Evolutionary conservation across 306 rosid species (phyloP).

Genomic region (Ziziphus jujuba): DNA sequence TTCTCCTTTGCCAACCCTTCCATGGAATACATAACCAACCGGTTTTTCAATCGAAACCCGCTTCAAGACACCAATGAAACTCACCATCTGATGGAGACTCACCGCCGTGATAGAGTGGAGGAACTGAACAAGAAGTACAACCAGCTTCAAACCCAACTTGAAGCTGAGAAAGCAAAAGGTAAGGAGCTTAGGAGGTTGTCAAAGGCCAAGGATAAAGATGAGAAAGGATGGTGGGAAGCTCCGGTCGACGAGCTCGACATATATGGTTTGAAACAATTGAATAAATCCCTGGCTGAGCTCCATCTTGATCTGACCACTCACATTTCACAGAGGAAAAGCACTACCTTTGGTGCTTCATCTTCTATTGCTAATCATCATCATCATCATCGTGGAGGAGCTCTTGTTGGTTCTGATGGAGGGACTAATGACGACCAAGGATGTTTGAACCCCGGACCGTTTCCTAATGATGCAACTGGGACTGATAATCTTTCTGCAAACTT

Average conservation of each 20-base stretch:
- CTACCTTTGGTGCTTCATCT: not conserved
- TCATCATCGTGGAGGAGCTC: too few relatives aligned
- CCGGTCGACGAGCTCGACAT: not conserved
- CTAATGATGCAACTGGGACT: too few relatives aligned
- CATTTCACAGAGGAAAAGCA: not conserved
- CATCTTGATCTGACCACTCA: not conserved
- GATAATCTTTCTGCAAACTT: not conserved
- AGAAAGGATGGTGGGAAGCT: constrained; percentile 18
- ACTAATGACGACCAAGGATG: too few relatives aligned
- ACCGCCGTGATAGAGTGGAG: not conserved
- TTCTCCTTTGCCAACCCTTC: constrained; percentile 20
- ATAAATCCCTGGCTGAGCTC: not conserved
- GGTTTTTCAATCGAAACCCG: not conserved
- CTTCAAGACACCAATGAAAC: not conserved
- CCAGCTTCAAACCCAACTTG: not conserved
- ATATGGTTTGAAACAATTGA: not conserved
- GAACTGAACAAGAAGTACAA: not conserved
- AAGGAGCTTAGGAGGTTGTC: not conserved
- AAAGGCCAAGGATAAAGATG: not conserved
- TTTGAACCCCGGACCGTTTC: too few relatives aligned
- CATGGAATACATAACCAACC: constrained; percentile 4
- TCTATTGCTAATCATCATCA: too few relatives aligned
- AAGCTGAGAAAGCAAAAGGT: not conserved
- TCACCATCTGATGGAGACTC: constrained; percentile 1
- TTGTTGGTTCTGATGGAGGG: too few relatives aligned